Conservation (phyloP, 257 asterid genomes). For the Scutellaria barbata region DNA sequence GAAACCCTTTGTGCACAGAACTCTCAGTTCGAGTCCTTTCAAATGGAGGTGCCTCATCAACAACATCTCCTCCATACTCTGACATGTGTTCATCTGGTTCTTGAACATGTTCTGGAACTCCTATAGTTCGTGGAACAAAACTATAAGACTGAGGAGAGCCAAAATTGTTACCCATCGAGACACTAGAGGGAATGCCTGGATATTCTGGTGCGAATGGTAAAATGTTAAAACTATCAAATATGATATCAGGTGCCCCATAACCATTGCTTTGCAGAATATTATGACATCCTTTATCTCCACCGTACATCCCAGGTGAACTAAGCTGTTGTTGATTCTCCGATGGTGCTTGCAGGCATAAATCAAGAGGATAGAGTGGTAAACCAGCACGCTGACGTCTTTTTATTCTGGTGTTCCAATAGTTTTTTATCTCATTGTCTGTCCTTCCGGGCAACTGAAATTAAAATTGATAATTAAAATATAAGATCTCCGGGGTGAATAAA, state of each 20-base stretch:
- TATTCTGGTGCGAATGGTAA: conserved; percentile 43
- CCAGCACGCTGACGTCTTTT: conserved; percentile 77
- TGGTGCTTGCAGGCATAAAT: conserved; percentile 43
- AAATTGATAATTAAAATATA: not conserved
- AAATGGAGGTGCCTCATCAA: conserved; percentile 37
- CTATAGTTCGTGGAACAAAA: conserved; percentile 47
- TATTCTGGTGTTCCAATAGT: conserved; percentile 70
- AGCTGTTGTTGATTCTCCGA: conserved; percentile 48
- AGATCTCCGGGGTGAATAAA: conserved; percentile 9
- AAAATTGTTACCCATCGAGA: conserved; percentile 43
- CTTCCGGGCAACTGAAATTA: conserved; percentile 67
- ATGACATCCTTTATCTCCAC: conserved; percentile 48
- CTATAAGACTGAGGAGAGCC: conserved; percentile 49
- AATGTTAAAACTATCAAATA: conserved; percentile 51
- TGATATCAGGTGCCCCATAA: conserved; percentile 47
- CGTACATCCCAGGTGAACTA: conserved; percentile 43
- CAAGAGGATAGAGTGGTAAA: conserved; percentile 68
- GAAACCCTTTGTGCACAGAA: conserved; percentile 43
- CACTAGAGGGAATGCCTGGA: conserved; percentile 41
- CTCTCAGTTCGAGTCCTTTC: conserved; percentile 42
- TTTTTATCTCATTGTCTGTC: conserved; percentile 74
- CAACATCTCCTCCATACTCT: conserved; percentile 39
- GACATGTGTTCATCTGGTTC: conserved; percentile 50
- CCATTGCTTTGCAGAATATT: conserved; percentile 47
- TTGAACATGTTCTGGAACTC: conserved; percentile 42